Evolutionary conservation across 2,329 filamentous ascomycete genomes (phyloP), one percentile per base, ranked within the genome.

Genomic region (Alternaria triticina): DNA sequence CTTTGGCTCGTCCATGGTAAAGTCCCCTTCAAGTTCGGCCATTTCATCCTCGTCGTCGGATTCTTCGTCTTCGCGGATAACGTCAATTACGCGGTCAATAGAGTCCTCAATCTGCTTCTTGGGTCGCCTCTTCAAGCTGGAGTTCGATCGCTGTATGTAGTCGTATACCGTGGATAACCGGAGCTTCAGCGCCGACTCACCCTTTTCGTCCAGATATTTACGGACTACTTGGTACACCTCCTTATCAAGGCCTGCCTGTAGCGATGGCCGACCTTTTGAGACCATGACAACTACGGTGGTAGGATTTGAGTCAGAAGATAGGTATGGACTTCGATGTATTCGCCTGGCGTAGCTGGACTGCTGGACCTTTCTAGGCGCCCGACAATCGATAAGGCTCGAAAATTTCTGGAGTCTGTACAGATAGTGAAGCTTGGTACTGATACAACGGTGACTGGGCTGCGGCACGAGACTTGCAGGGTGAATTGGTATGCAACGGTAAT

Each of bases 81-180:
- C 88, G 8, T 90, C 87, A 15, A 97, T 82, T 0, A 94, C 93
- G 8, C 93, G 86, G 65, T 97, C 93, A 67, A 98, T 93, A 36
- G 91, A 91, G 67, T 96, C 92, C 77, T 97, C 92, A 1, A 98
- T 82, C 0, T 91, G 84, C 64, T 89, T 90, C 79, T 96, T 97
- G 43, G 93, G 93, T 69, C 91, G 89, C 22, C 96, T 86, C 66
- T 92, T 93, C 22, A 98, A 81, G 57, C 91, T 94, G 0, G 94
- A 97, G 77, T 97, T 97, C 13, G 94, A 97, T 54, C 85, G 83
- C 71, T 94, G 92, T 65, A 98, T 93, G 62, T 87, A 88, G 43
- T 94, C 90, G 77, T 96, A 97, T 1, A 96, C 86, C 3, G 83
- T 80, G 3, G 85, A 80, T 4, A 90, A 83, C 1, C 87, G 89